A percentile compares a stretch with the other conserved stretches of the same genome.
These are phyloP conservation scores for Amniculicola lignicola DNA, from an alignment of 495 filamentous ascomycete species.

Conservation along the genomic window DNA sequence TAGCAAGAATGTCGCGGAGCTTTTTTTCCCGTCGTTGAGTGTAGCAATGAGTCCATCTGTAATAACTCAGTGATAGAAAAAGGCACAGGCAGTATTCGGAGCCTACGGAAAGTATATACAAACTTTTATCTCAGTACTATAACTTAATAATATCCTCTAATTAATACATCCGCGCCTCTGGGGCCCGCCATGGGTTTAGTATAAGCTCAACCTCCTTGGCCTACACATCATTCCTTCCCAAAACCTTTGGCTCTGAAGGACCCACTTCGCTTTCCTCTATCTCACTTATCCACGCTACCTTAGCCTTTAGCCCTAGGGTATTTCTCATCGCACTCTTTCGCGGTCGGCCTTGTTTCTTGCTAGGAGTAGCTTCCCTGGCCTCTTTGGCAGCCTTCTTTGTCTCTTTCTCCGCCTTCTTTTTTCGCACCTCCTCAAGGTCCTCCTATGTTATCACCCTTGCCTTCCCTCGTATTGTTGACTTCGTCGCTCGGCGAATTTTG, in stretches of 20 bases:
- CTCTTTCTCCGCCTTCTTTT: constrained; percentile 1
- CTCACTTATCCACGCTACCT: constrained; percentile 10
- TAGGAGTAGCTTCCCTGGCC: constrained; percentile 1
- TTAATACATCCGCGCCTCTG: background rate
- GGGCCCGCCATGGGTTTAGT: background rate
- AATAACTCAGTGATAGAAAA: too few species aligned
- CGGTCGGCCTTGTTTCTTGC: background rate
- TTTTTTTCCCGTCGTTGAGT: too few species aligned
- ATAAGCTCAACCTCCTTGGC: background rate
- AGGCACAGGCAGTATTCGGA: too few species aligned
- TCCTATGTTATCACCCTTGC: constrained; percentile 6
- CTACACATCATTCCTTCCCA: background rate
- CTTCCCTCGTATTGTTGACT: constrained; percentile 1
- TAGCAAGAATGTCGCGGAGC: too few species aligned
- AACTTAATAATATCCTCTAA: background rate
- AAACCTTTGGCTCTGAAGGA: constrained; percentile 3
- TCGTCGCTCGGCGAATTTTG: background rate
- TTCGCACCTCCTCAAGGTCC: constrained; percentile 1
- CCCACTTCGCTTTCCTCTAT: background rate
- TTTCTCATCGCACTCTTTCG: background rate
- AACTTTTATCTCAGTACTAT: too few species aligned
- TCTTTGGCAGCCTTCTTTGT: constrained; percentile 8
- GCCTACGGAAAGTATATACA: too few species aligned
- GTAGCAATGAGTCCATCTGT: too few species aligned
- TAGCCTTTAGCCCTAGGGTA: constrained; percentile 7